These are phyloP conservation scores for Crotalaria pallida DNA, from an alignment of 306 rosid genomes.

Conservation along the genomic window DNA sequence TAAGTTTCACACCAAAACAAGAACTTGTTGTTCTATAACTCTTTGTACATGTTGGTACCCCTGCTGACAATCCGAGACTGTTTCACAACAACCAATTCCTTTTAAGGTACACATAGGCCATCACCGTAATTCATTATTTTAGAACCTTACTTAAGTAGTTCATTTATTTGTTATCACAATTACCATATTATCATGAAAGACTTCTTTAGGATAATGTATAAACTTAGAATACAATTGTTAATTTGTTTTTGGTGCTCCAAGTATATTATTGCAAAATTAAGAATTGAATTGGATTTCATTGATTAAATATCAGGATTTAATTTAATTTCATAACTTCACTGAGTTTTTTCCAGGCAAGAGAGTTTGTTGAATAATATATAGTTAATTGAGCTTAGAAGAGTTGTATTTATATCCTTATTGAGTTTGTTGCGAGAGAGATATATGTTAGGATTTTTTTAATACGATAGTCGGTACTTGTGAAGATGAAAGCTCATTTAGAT, in stretches of 20 bases:
- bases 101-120: background rate
- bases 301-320: background rate
- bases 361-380: background rate
- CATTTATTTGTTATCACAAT: background rate
- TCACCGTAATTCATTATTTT: background rate
- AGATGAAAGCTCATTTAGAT: background rate
- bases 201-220: background rate
- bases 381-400: background rate
- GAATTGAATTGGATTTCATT: background rate
- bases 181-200: background rate
- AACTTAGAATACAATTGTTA: background rate
- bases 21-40: background rate
- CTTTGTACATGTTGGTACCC: background rate
- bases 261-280: background rate
- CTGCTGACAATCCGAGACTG: background rate
- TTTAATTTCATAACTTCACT: background rate
- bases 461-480: background rate
- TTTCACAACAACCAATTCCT: background rate
- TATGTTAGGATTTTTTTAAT: background rate
- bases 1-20: background rate
- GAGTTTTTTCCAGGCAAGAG: background rate
- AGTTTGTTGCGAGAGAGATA: background rate
- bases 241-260: background rate
- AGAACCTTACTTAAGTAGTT: background rate
- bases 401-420: background rate